Base-by-base conservation (phyloP, 2,329 filamentous ascomycete genomes). In the Penicillium sp. region DNA sequence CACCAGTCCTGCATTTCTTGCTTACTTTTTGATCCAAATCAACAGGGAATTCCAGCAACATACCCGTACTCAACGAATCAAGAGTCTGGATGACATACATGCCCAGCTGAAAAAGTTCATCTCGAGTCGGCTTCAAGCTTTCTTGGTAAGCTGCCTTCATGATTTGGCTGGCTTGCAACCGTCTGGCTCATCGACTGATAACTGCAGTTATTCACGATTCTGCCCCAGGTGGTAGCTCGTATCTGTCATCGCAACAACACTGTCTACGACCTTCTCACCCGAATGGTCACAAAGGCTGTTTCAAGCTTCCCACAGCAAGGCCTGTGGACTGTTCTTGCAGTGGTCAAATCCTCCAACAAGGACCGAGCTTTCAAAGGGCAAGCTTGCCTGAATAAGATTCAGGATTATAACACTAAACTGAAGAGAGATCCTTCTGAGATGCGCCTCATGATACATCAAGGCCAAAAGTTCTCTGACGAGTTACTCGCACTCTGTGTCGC, bases 141-240 rank as follows among this genome's bases (percentile, higher is more conserved):
- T 76, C 60, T 67, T 81, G 69, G 78, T 80, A 66, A 63, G 70
- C n/a, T 11, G 39, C 6, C 40, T 19, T 10, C 5, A 9, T 56
- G 5, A 47, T 18, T 56, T 14, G 3, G n/a, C 31, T 50, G 16
- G 33, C n/a, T 35, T 31, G 11, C 2, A 9, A 11, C 18, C 16
- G 3, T 35, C 18, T 14, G 14, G 27, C 39, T 33, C 40, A 27
- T 49, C 19, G 52, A 56, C 66, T 73, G 59, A 73, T 61, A 53
- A 44, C 27, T 67, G 47, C 59, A 81, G 71, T 75, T 82, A 31
- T 83, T 82, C 66, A 83, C 82, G 1, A 87, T 94, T 6, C 81
- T 99, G 43, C 90, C 95, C 5, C 95, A 99, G 75, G 89, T 99
- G 61, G 90, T 99, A 57, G 95, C 94, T n/a, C 88, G 95, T 35